Evolutionary conservation across 768 basidiomycete species (phyloP), one percentile per base, ranked within the genome.

Genomic region (Tylopilus intermedius): DNA sequence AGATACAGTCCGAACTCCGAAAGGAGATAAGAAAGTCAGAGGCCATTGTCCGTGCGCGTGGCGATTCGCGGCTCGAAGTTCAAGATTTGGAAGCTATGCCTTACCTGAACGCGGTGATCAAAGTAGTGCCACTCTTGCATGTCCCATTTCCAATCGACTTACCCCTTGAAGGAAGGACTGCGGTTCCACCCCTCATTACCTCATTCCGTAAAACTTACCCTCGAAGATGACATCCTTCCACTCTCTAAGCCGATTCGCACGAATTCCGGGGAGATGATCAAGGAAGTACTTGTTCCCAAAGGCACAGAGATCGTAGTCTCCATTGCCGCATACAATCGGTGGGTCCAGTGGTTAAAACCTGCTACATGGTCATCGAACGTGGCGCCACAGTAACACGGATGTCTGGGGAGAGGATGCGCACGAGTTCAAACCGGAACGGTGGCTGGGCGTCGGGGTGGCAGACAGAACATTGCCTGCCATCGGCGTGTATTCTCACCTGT

Each of bases 241-340:
- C 73, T 87, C 29, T 77, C 79, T 3, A 73, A 71, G 51, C 80
- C 80, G 3, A 73, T 82, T 48, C 69, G 58, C 50, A 76, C 74
- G 5, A 63, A 63, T n/a, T 73, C 72, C 4, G 82, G 82, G 3
- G 68, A 73, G 50, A 49, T 68, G 18, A 61, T 79, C 46, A 62
- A 62, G 1, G 68, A 77, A 47, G 44, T 84, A 11, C 74, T 74
- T 3, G 70, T 83, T 37, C 74, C 77, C 4, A 76, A 76, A 58
- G 78, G 79, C 6, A 74, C 72, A 26, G 76, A 77, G 32, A 63
- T 83, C 8, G 66, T 79, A 4, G 56, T 75, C 5, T 81, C 80
- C 5, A 72, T 79, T 32, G 73, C 76, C 11, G 78, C 73, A 2
- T 83, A 83, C 55, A 79, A 84, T 55, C 75, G 81, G 83, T 80